Base-by-base conservation (phyloP, 257 asterid species). In the Solanum appendiculatum region DNA sequence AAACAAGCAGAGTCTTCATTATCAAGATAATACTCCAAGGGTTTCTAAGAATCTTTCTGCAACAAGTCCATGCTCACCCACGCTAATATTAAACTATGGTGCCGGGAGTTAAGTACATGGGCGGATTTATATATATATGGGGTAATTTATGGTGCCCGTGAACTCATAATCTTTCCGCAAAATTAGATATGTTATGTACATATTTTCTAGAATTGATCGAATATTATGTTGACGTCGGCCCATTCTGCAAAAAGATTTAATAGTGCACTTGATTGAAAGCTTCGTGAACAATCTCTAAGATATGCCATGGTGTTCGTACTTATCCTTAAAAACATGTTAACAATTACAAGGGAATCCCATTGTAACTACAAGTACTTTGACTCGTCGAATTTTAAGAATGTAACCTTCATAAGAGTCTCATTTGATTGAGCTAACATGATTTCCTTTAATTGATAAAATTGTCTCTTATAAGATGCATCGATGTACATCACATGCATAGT, bases 121-220 rank as follows among this genome's bases (percentile, higher is more conserved):
- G 8, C 3, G 13, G 25, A 20, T 56, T 54, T 9, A 54, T 9
- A 20, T n/a, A n/a, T n/a, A n/a, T n/a, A n/a, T n/a, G n/a, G 7
- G 64, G 11, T 25, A 56, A 56, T 56, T 21, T 23, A 60, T 10
- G 31, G 29, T 60, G 15, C 2, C 9, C 31, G 16, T 23, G 69
- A 60, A 60, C 7, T 60, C 69, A 10, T 60, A 1, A 0, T 60
- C 0, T 60, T 0, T 60, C 3, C 0, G 15, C 0, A 0, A 60
- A 60, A n/a, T 60, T 60, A 20, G 12, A 56, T 56, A 4, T 56
- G 7, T 56, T 56, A 20, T 7, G 1, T 56, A 56, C 9, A 20
- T 7, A 8, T 20, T 56, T 56, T 20, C 0, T 20, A 56, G 2
- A 20, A 20, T 56, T 7, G 25, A 56, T 56, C 64, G 20, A 56